Evolutionary conservation across 139 green algal species (phyloP), one percentile per base, ranked within the genome.

Genomic region (Edaphochlamys debaryana): DNA sequence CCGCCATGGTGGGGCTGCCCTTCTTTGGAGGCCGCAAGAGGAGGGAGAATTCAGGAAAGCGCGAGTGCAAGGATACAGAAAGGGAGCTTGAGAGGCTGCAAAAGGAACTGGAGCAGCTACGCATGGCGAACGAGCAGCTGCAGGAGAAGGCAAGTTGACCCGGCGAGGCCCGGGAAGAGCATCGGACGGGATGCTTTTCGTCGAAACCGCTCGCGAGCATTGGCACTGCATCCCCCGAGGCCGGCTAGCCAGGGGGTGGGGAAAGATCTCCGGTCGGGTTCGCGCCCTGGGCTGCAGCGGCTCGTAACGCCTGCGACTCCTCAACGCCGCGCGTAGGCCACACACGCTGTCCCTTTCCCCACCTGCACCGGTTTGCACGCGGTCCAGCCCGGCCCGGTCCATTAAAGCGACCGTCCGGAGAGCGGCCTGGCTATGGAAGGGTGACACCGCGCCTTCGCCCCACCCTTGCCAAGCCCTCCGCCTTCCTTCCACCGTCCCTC

Each of bases 71-170:
- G 2, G 63, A 50, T 1, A n/a, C 32, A 17, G 27, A 36, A 3
- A 56, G 58, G 27, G 58, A 84, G 27, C 13, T 77, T 4, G 67
- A 62, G 3, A 32, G 30, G 9, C 27, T 84, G 19, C 78, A 73
- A 5, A 76, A 76, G 50, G 66, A 75, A 36, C 8, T 84, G 0
- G 78, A 84, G 36, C 50, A 68, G 38, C 36, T 84, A 3, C 48
- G 66, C 2, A 41, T 58, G 17, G 66, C 48, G 27, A 84, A 84
- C 67, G 64, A 75, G 29, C 78, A 84, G 32, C 68, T 84, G 9
- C 50, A 42, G 50, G 78, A 84, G 45, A 66, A 84, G 78, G 78
- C 73, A 19, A 0, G 70, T n/a, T n/a, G n/a, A n/a, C n/a, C n/a
- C n/a, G n/a, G n/a, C n/a, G 13, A 19, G 20, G 20, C 54, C 54